Evolutionary conservation across 202 grass and related monocot species (phyloP).

Genomic region (Carex sylvatica): DNA sequence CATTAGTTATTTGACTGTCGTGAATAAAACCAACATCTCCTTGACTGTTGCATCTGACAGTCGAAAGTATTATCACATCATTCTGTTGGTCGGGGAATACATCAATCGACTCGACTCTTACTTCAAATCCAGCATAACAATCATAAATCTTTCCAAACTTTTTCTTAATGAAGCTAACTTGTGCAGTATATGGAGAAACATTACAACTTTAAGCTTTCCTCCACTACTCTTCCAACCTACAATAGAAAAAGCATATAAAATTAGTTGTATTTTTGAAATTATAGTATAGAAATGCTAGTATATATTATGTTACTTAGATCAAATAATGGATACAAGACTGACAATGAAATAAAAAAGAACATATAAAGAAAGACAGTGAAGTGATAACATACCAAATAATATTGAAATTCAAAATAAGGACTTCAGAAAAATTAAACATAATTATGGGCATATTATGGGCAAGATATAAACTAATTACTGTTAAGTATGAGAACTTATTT

Average conservation of each 20-base stretch:
- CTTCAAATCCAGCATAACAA: slow-evolving; percentile 38
- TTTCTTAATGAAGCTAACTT: slow-evolving; percentile 51
- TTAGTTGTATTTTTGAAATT: no score
- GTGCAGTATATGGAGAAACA: slow-evolving; percentile 65
- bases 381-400: neutral
- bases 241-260: no score
- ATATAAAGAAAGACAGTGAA: neutral
- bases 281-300: no score
- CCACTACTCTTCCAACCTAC: slow-evolving; percentile 42
- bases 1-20: slow-evolving; percentile 66
- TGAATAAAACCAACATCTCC: slow-evolving; percentile 58
- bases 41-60: slow-evolving; percentile 52
- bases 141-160: slow-evolving; percentile 49
- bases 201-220: slow-evolving; percentile 46
- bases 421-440: neutral
- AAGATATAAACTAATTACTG: neutral
- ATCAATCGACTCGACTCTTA: slow-evolving; percentile 57
- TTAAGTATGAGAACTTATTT: neutral
- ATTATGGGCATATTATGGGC: no score
- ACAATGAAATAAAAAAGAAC: neutral
- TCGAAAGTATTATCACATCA: slow-evolving; percentile 77
- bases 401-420: neutral
- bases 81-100: slow-evolving; percentile 73
- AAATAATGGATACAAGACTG: neutral
- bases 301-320: no score